phyloP scores from a whole-genome alignment of 768 basidiomycete genomes.

The Lactarius evosmus region DNA sequence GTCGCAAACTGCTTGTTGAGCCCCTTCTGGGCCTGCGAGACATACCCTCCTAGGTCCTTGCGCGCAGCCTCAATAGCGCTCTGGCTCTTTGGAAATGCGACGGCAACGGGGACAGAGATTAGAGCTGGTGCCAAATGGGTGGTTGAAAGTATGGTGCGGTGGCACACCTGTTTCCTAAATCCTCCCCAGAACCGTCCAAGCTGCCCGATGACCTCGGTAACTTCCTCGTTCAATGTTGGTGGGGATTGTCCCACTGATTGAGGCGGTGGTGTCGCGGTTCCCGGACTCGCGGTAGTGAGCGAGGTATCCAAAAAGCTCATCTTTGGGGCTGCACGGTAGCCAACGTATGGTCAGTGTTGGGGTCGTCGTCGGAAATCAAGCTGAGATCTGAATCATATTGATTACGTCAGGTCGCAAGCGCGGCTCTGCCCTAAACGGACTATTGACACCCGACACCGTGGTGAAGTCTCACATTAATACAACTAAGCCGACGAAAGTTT shows the following conservation, averaged over 20 bases:
- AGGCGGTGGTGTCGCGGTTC: conserved; percentile 22
- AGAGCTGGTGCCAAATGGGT: not conserved
- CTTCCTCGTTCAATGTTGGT: conserved; percentile 76
- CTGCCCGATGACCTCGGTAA: conserved; percentile 84
- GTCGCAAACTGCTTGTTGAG: conserved; percentile 56
- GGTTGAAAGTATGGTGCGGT: not conserved
- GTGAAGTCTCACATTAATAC: no score
- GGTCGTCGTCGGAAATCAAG: not conserved
- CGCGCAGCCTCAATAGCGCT: conserved; percentile 62
- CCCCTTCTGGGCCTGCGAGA: conserved; percentile 77
- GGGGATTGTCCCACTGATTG: conserved; percentile 42
- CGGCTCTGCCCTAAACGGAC: not conserved
- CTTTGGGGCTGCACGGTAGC: not conserved
- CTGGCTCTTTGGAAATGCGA: conserved; percentile 52
- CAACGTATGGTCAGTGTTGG: not conserved
- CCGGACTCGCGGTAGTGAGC: not conserved
- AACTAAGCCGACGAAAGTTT: no score
- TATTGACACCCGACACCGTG: not conserved
- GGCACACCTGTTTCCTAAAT: conserved; percentile 78
- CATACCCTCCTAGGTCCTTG: conserved; percentile 69
- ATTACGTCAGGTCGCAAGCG: not conserved
- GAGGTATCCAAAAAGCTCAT: conserved; percentile 31
- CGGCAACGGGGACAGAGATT: not conserved
- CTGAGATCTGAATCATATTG: not conserved
- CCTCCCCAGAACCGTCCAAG: conserved; percentile 88